Base-by-base conservation (phyloP, 257 asterid species). In the Leptodermis oblonga region DNA sequence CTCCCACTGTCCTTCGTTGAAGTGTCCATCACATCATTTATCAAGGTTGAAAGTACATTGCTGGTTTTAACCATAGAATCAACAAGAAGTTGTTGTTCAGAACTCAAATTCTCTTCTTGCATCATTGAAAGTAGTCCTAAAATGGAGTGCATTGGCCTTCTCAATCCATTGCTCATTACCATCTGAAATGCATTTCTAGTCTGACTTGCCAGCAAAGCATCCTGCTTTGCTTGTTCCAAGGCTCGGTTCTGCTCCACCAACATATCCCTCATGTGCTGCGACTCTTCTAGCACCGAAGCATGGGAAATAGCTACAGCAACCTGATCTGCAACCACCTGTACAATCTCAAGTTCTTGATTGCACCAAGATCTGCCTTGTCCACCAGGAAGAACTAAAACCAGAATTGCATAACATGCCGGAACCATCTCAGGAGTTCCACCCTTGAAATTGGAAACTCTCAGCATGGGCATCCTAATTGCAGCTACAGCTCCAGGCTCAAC, bases 291-390 rank as follows among this genome's bases (percentile, higher is more conserved):
- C 30, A 94, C 84, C 25, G 97, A 87, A 69, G 97, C 99, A 75
- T 94, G 99, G 56, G 99, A 94, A 56, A 94, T 84, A 46, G 99
- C 99, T 60, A 94, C 96, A 0, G 97, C 90, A 56, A 94, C 97
- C 83, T 94, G 99, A 78, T 91, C 92, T 12, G 97, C 96, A 71
- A 92, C 97, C 20, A 82, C 90, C 65, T 84, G 80, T 15, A 94
- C 95, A 34, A 94, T 91, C 72, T 89, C 96, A 28, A 94, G 86
- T 51, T 94, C 99, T 65, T 87, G 85, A 20, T 68, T 43, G 54
- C 87, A 80, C 99, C 99, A 94, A 11, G 85, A 76, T 72, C 95
- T 75, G 45, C 85, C 82, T 13, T 65, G 79, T 59, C 87, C 92
- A n/a, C 81, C 73, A 2, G 97, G 96, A 67, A 89, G 92, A 56